A percentile compares a stretch with the other conserved stretches of the same genome.
phyloP scores from a whole-genome alignment of 1,139 yeast genomes.

The Trichomonascaceae sp. region DNA sequence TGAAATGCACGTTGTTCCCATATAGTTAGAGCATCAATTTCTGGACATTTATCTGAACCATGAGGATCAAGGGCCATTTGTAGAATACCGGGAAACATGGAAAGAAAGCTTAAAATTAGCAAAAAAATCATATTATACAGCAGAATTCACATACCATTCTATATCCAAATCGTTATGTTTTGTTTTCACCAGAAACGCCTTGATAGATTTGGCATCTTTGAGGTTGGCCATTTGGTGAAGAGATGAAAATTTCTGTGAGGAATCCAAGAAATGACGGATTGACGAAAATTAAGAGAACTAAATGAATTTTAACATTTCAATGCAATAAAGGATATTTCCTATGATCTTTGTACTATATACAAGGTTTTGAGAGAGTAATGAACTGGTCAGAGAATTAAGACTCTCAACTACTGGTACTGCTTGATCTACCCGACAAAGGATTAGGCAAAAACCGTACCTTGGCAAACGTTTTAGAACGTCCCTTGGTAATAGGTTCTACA shows the following conservation, averaged over 20 bases:
- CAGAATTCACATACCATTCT: constrained; percentile 16
- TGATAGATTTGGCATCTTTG: constrained; percentile 11
- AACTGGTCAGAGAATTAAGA: too few relatives aligned
- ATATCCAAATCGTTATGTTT: constrained; percentile 17
- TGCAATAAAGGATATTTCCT: neutral
- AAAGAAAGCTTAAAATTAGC: neutral
- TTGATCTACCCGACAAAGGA: constrained; percentile 14
- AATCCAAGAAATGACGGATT: neutral
- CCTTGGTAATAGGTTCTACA: constrained; percentile 13
- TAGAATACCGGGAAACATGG: neutral
- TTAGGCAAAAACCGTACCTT: constrained; percentile 21
- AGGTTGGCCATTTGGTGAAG: constrained; percentile 7
- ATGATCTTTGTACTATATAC: neutral
- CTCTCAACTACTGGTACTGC: neutral
- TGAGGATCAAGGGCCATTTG: neutral
- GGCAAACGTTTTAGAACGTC: constrained; percentile 13
- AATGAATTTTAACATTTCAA: too few relatives aligned
- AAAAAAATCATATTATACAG: neutral
- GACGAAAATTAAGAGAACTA: neutral
- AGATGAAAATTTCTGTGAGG: constrained; percentile 1
- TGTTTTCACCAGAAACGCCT: constrained; percentile 15
- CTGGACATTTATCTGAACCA: constrained; percentile 13
- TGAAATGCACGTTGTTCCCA: constrained; percentile 56
- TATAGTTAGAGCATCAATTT: constrained; percentile 57
- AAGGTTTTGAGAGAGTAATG: neutral